Base-by-base conservation (phyloP, 495 filamentous ascomycete genomes). In the Xylaria intraflava region DNA sequence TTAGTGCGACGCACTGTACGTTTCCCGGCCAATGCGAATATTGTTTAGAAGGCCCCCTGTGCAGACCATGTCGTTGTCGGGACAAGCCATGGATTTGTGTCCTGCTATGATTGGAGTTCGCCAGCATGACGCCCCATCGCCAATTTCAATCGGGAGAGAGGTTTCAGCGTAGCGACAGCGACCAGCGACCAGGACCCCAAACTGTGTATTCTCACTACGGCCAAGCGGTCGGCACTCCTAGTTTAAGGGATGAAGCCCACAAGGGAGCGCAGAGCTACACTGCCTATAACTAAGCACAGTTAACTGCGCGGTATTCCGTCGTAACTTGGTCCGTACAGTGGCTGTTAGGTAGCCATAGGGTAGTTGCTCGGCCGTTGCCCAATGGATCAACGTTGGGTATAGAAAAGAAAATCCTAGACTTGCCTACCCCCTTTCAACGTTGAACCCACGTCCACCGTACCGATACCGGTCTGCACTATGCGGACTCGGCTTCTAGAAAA, bases 21-120 rank as follows among this genome's bases (percentile, higher is more conserved):
- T 53, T 53, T 53, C 51, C 51, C 9, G 51, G 51, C 51, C 51
- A 53, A 53, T 55, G 45, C 45, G 19, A 24, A 41, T n/a, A 38
- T 49, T 43, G 20, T 39, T 55, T 55, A 17, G 44, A 26, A 19
- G 36, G 20, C 35, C 36, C 16, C 44, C 52, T 49, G 44, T 48
- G 19, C 44, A 29, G 20, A 39, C 36, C 44, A 30, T 46, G 42
- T 41, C 52, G 38, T 35, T 46, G 22, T 35, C 16, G 43, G 40
- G 19, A 53, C 41, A 44, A 45, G 50, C 40, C 50, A 53, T 41
- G 12, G 52, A 48, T 35, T 48, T 55, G 52, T 55, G 52, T 31
- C 30, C 36, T 42, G 44, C 52, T 27, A 8, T 55, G 52, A 55
- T 55, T 55, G 52, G 27, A 36, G 35, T 42, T 48, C 19, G 20